Conservation (phyloP, 768 basidiomycete species). For the Lactifluus piperatus region DNA sequence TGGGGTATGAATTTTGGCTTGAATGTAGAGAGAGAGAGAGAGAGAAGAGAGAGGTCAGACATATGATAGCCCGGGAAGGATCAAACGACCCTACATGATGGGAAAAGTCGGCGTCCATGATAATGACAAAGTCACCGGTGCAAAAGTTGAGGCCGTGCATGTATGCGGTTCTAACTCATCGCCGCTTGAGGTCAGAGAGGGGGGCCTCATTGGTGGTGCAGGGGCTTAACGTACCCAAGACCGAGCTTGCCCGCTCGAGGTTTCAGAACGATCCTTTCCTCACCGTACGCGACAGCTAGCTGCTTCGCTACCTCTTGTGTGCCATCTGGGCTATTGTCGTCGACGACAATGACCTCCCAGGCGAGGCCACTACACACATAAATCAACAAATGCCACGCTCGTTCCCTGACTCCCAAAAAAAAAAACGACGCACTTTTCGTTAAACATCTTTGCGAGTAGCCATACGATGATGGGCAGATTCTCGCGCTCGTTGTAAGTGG, state of each 20-base stretch:
- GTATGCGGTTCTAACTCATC: slow-evolving; percentile 65
- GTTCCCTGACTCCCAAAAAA: too few relatives aligned
- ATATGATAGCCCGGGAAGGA: background rate
- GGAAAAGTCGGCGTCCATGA: slow-evolving; percentile 96
- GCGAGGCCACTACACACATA: slow-evolving; percentile 49
- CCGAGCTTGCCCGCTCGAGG: slow-evolving; percentile 89
- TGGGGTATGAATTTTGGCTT: slow-evolving; percentile 94
- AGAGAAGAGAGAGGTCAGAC: background rate
- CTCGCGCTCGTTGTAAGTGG: slow-evolving; percentile 91
- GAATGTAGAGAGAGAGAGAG: too few relatives aligned
- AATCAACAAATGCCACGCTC: too few relatives aligned
- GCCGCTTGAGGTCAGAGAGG: background rate
- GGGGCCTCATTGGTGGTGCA: background rate
- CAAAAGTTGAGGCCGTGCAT: slow-evolving; percentile 87
- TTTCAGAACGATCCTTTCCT: slow-evolving; percentile 78
- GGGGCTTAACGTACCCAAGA: slow-evolving; percentile 50
- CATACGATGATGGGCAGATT: slow-evolving; percentile 85
- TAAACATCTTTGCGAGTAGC: slow-evolving; percentile 71
- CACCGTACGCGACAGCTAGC: slow-evolving; percentile 71
- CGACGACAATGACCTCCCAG: slow-evolving; percentile 88
- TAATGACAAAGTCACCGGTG: slow-evolving; percentile 88
- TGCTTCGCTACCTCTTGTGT: slow-evolving; percentile 83
- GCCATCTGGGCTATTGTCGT: slow-evolving; percentile 89
- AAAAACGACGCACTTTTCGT: slow-evolving; percentile 51
- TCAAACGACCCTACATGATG: slow-evolving; percentile 62